Evolutionary conservation across 139 green algal species (phyloP).

Genomic region (Picochlorum sp.): DNA sequence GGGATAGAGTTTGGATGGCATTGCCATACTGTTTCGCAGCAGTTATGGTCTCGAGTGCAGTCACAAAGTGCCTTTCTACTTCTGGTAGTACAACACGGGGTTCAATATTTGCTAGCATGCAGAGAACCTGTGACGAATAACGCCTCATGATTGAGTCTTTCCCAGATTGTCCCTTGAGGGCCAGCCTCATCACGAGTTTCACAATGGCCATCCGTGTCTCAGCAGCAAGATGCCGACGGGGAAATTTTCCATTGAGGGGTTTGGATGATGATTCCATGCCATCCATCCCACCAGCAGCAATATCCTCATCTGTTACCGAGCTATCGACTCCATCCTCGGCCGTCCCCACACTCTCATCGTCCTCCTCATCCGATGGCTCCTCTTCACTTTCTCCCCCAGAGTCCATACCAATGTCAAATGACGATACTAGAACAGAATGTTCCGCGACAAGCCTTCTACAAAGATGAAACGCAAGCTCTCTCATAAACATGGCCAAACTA

Average conservation of each 20-base stretch:
- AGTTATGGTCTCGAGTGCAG: constrained; percentile 55
- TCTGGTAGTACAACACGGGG: constrained; percentile 66
- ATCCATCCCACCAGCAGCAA: background rate
- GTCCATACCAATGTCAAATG: background rate
- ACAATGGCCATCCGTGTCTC: constrained; percentile 23
- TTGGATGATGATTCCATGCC: background rate
- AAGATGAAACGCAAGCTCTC: constrained; percentile 38
- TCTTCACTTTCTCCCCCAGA: constrained; percentile 6
- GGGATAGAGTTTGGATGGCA: constrained; percentile 46
- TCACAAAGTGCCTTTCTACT: constrained; percentile 62
- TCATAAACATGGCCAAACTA: constrained; percentile 38
- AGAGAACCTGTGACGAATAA: constrained; percentile 35
- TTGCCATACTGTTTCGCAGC: constrained; percentile 29
- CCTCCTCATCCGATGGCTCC: constrained; percentile 5
- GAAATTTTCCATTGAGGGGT: background rate
- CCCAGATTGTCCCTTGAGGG: constrained; percentile 65
- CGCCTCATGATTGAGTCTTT: constrained; percentile 46
- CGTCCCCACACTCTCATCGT: constrained; percentile 9
- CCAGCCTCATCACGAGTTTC: constrained; percentile 45
- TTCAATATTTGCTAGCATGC: constrained; percentile 53
- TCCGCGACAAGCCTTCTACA: constrained; percentile 40
- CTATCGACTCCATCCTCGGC: constrained; percentile 14
- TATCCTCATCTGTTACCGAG: constrained; percentile 3
- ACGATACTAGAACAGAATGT: background rate
- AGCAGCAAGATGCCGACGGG: background rate